phyloP scores from a whole-genome alignment of 208 protist species.

The Acanthamoeba triangularis region DNA sequence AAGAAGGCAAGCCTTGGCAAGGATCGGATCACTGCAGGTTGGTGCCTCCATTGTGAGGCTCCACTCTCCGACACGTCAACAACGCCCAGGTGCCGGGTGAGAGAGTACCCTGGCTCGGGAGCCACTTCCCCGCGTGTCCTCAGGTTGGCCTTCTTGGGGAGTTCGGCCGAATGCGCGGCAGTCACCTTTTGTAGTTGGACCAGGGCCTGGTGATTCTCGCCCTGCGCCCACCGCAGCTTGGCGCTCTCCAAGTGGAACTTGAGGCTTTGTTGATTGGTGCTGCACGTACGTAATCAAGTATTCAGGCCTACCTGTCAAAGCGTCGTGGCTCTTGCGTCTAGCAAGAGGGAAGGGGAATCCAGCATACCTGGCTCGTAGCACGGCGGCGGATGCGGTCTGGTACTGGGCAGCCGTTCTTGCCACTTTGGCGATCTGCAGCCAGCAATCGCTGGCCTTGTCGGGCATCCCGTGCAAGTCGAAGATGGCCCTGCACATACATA shows the following conservation, averaged over 20 bases:
- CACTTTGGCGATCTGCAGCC: slow-evolving; percentile 92
- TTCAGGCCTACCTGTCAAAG: background rate
- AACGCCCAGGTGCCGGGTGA: background rate
- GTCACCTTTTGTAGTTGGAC: slow-evolving; percentile 88
- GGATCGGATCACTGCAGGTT: slow-evolving; percentile 59
- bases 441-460: slow-evolving; percentile 80
- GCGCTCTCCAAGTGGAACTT: slow-evolving; percentile 93
- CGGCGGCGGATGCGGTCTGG: slow-evolving; percentile 92
- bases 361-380: slow-evolving; percentile 87
- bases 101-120: slow-evolving; percentile 29
- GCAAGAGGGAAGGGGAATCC: background rate
- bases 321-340: no score
- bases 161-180: background rate
- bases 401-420: slow-evolving; percentile 92
- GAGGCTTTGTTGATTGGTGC: background rate
- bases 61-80: background rate
- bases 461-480: slow-evolving; percentile 57
- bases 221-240: slow-evolving; percentile 94
- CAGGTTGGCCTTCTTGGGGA: slow-evolving; percentile 33
- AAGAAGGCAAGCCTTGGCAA: slow-evolving; percentile 92
- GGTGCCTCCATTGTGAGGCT: background rate
- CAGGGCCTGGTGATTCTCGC: slow-evolving; percentile 92
- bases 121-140: background rate
- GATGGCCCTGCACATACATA: background rate
- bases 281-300: background rate